Evolutionary conservation across 805 yeast genomes (phyloP).

Genomic region (Metschnikowia anglica): DNA sequence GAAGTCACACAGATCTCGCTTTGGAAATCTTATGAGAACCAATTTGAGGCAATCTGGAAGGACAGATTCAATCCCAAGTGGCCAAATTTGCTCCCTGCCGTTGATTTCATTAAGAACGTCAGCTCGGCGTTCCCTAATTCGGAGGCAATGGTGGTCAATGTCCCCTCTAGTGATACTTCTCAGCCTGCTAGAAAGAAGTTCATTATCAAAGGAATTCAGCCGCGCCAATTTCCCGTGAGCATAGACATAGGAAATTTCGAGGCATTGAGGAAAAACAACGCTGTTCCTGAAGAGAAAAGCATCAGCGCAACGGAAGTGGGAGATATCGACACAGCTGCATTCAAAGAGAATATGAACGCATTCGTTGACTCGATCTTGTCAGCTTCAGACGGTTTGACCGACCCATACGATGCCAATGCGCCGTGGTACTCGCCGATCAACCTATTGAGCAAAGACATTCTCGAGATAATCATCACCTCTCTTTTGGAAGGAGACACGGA

Average conservation of each 20-base stretch:
- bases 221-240: slow-evolving; percentile 61
- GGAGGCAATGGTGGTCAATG: slow-evolving; percentile 86
- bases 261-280: slow-evolving; percentile 31
- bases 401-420: slow-evolving; percentile 19
- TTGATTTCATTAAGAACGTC: slow-evolving; percentile 93
- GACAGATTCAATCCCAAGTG: slow-evolving; percentile 27
- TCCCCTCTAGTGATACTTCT: slow-evolving; percentile 32
- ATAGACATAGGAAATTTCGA: slow-evolving; percentile 45
- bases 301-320: slow-evolving; percentile 29
- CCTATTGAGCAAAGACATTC: slow-evolving; percentile 32
- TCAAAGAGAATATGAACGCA: slow-evolving; percentile 28
- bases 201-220: slow-evolving; percentile 91
- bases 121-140: slow-evolving; percentile 84
- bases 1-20: slow-evolving; percentile 93
- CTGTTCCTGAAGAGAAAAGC: slow-evolving; percentile 18
- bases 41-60: slow-evolving; percentile 68
- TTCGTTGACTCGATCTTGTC: slow-evolving; percentile 26
- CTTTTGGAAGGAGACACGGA: slow-evolving; percentile 28
- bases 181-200: slow-evolving; percentile 66
- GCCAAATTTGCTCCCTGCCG: slow-evolving; percentile 74
- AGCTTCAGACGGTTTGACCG: slow-evolving; percentile 23
- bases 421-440: slow-evolving; percentile 30
- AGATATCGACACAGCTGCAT: slow-evolving; percentile 35
- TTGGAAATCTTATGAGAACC: slow-evolving; percentile 93
- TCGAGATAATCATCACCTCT: slow-evolving; percentile 31